A percentile compares a stretch with the other conserved stretches of the same genome.
Conservation (phyloP, 805 yeast species). For the Diddensiella santjacobensis region DNA sequence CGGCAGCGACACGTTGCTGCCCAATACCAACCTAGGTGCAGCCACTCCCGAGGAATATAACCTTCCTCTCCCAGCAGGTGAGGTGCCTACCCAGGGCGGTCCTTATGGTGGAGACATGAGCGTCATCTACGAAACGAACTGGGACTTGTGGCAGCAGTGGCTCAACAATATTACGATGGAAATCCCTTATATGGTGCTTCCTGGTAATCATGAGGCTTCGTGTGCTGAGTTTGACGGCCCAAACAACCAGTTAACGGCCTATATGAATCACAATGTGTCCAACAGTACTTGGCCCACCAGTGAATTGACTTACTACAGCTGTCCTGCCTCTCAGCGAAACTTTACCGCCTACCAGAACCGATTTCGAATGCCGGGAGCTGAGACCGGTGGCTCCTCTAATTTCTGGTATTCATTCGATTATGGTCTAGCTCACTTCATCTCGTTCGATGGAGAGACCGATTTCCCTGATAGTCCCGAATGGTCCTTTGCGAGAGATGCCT, state of each 20-base stretch:
- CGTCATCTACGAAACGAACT: constrained; percentile 13
- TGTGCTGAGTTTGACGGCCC: constrained; percentile 20
- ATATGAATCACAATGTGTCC: constrained; percentile 16
- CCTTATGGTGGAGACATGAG: constrained; percentile 17
- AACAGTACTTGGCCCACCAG: constrained; percentile 8
- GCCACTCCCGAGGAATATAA: constrained; percentile 10
- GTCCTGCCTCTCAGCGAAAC: constrained; percentile 25
- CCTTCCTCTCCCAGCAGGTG: constrained; percentile 16
- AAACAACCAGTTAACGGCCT: constrained; percentile 21
- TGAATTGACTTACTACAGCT: constrained; percentile 15
- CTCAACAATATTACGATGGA: constrained; percentile 14
- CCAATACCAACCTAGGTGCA: constrained; percentile 6
- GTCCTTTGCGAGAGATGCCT: constrained; percentile 17
- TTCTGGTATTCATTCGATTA: constrained; percentile 33
- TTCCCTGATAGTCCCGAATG: constrained; percentile 22
- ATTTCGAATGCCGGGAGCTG: constrained; percentile 27
- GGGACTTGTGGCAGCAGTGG: constrained; percentile 22
- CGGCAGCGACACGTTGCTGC: constrained; percentile 15
- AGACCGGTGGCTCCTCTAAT: constrained; percentile 29
- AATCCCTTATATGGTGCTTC: constrained; percentile 23
- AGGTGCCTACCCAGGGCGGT: constrained; percentile 16
- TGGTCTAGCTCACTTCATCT: constrained; percentile 30
- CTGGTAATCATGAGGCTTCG: constrained; percentile 25
- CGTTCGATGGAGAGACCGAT: constrained; percentile 30
- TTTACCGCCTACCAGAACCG: constrained; percentile 28